Base-by-base conservation (phyloP, 2,329 filamentous ascomycete genomes). In the Trichophyton benhamiae region DNA sequence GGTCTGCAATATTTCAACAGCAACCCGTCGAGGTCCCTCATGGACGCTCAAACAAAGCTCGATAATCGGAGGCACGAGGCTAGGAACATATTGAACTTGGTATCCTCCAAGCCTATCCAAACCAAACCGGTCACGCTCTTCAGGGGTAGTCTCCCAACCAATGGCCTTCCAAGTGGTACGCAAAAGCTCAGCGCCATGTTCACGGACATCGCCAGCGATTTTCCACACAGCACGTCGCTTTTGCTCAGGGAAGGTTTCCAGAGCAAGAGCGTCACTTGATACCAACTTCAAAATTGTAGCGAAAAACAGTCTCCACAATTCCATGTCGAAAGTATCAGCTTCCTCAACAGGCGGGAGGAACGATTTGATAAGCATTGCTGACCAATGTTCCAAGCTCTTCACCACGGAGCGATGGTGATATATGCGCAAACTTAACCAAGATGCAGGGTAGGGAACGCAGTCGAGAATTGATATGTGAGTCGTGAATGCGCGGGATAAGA, bases 171-270 rank as follows among this genome's bases (percentile, higher is more conserved):
- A 99, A 4, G 88, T 92, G 30, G 84, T 83, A 63, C 87, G 84
- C 38, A 99, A 78, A 7, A 99, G 79, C 58, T 92, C 88, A 3
- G 94, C 92, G 15, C 95, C 94, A 66, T 90, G 83, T 72, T 97
- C 91, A 61, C 94, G 83, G 58, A 99, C 90, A 75, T 99, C 95
- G 4, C 94, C 94, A 3, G 92, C 94, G 71, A 99, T 96, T 77
- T 97, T 99, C 94, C 95, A 99, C 1, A 97, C 92, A 0, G 94
- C 92, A 61, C 94, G 81, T 53, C 94, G 82, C 76, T 97, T 99
- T 75, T 99, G 94, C 72, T 99, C 95, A 0, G 94, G 91, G 70
- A 96, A 97, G 0, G 91, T 96, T 72, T 99, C 94, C 42, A 99
- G 81, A 0, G 94, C 91, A 20, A 99, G 81, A 0, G 87, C 89